Base-by-base conservation (phyloP, 305 asterid genomes). In the Solanum hybrid region DNA sequence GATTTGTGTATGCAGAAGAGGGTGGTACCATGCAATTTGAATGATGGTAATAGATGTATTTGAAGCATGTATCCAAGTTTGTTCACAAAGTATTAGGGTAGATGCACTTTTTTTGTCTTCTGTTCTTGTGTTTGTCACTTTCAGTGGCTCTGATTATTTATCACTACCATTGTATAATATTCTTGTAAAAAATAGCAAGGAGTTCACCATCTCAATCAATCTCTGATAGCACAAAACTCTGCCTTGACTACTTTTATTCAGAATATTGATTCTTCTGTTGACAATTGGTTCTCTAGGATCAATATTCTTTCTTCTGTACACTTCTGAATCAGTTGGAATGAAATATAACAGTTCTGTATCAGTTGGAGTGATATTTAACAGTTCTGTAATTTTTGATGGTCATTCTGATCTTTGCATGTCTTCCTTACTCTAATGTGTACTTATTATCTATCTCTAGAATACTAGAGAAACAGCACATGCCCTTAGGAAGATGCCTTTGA, bases 391-490 rank as follows among this genome's bases (percentile, higher is more conserved):
- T 51, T 51, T 35, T 51, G 4, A 29, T 84, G 88, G 31, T 51
- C 34, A 3, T 84, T 84, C 42, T 31, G 1, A 51, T 51, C 29
- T 31, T 2, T 84, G 29, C 31, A 51, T 84, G 75, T 28, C 5
- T 84, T 18, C 9, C 75, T 84, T 20, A 84, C 75, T 84, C 31
- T 4, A 22, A 51, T 11, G 28, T 31, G 42, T 84, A 51, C 16
- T 31, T 46, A 1, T 84, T 51, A 3, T 29, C 24, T 40, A 37
- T 64, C 12, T 91, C 8, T 71, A 94, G 96, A 95, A 94, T 90
- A 95, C 97, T 22, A 93, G 97, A 91, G 97, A 95, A 86, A 95
- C 95, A 2, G 97, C 95, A 2, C 97, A 95, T 2, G 97, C 97
- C 64, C 89, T 95, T n/a, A 89, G 97, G 91, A 95, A 93, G 92